These are phyloP conservation scores for Sclerotinia sclerotiorum DNA, from an alignment of 2,329 filamentous ascomycete species.

Conservation along the genomic window DNA sequence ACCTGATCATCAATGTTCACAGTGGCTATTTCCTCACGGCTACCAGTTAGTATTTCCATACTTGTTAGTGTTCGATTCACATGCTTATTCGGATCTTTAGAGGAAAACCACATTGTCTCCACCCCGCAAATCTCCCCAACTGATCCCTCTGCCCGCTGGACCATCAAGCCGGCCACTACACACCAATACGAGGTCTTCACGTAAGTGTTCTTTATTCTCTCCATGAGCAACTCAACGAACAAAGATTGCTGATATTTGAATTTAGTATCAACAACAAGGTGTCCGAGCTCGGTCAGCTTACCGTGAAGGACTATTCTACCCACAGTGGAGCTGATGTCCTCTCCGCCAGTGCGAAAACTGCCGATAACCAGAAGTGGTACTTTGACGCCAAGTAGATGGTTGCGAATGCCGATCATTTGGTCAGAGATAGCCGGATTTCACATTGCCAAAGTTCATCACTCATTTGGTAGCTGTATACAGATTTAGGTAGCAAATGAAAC, in stretches of 20 bases:
- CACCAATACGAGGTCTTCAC: not conserved
- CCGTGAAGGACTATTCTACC: not conserved
- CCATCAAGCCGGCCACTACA: not conserved
- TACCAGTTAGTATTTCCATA: not conserved
- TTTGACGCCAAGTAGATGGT: not conserved
- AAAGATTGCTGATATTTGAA: not conserved
- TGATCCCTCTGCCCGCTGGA: conserved; percentile 2
- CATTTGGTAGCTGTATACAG: not conserved
- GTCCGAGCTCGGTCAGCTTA: not conserved
- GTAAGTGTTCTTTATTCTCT: not conserved
- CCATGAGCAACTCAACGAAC: not conserved
- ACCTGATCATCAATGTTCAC: conserved; percentile 15
- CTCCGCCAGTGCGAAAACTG: not conserved
- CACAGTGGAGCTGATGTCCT: not conserved
- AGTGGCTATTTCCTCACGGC: conserved; percentile 11
- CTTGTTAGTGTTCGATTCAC: not conserved
- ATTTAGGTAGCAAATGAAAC: not conserved
- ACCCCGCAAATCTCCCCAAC: conserved; percentile 12
- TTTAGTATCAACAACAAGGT: conserved; percentile 11
- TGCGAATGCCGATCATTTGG: not conserved
- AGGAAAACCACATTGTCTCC: not conserved
- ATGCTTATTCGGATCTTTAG: not conserved
- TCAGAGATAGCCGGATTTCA: not conserved
- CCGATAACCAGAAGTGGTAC: conserved; percentile 18
- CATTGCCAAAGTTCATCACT: not conserved